A percentile compares a stretch with the other conserved stretches of the same genome.
These are phyloP conservation scores for Scytalidium lignicola DNA, from an alignment of 2,329 filamentous ascomycete species.

Conservation along the genomic window DNA sequence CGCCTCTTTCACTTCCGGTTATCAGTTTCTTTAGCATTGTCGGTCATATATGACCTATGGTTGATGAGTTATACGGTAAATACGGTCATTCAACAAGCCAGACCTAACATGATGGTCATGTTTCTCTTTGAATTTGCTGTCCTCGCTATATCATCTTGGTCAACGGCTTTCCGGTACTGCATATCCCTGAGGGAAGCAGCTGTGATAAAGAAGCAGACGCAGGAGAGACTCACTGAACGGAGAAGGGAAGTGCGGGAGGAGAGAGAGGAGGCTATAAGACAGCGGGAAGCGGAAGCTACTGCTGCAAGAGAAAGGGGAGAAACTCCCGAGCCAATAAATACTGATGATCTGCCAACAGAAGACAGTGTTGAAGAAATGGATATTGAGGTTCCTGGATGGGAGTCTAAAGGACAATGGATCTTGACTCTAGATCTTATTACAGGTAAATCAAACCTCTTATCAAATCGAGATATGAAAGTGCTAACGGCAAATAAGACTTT, in stretches of 20 bases:
- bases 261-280: conserved; percentile 42
- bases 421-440: conserved; percentile 82
- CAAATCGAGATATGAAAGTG: background rate
- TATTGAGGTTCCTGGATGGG: conserved; percentile 92
- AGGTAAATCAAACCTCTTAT: conserved; percentile 43
- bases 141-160: conserved; percentile 71
- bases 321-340: conserved; percentile 20
- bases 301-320: conserved; percentile 37
- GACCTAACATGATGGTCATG: conserved; percentile 99
- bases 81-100: conserved; percentile 78
- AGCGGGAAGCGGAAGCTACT: conserved; percentile 31
- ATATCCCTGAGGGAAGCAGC: conserved; percentile 73
- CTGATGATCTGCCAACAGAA: conserved; percentile 52
- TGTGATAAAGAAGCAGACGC: conserved; percentile 70
- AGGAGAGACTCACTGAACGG: conserved; percentile 60
- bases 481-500: conserved; percentile 56
- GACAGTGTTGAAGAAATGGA: conserved; percentile 89
- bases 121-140: conserved; percentile 97
- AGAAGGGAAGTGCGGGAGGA: conserved; percentile 62
- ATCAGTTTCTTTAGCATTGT: conserved; percentile 70
- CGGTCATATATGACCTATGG: conserved; percentile 71
- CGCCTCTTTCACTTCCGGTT: conserved; percentile 82
- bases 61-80: conserved; percentile 78
- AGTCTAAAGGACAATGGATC: conserved; percentile 89
- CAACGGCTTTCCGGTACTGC: conserved; percentile 72